Percentiles rank a stretch among this genome's conserved stretches.
phyloP scores from a whole-genome alignment of 192 early-diverging fungal species.

The Entophlyctis luteolus region DNA sequence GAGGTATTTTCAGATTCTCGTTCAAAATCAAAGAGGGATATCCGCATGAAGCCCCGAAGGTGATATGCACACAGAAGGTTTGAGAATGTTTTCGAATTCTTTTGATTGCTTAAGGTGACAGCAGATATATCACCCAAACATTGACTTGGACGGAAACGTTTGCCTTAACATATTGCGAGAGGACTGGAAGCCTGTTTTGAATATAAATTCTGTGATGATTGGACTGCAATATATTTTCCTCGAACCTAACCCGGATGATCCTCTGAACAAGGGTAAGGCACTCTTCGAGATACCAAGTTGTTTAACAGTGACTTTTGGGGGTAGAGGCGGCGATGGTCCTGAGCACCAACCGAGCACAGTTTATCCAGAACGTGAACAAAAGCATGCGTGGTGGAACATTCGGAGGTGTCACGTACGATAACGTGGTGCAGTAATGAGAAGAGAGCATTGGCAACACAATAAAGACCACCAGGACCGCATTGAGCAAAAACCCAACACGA shows the following conservation, averaged over 20 bases:
- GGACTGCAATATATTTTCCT: conserved; percentile 88
- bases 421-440: not conserved
- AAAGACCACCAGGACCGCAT: not conserved
- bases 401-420: conserved; percentile 64
- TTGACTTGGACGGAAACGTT: conserved; percentile 92
- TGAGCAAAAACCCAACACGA: not conserved
- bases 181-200: conserved; percentile 98
- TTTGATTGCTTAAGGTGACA: not conserved
- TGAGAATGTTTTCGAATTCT: not conserved
- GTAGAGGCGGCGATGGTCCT: conserved; percentile 81
- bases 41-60: conserved; percentile 89
- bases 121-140: conserved; percentile 96
- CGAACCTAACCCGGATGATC: conserved; percentile 95
- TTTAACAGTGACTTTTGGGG: not conserved
- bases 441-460: no score
- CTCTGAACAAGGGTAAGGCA: conserved; percentile 81
- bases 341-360: conserved; percentile 61
- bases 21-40: conserved; percentile 83
- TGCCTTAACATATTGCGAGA: conserved; percentile 96
- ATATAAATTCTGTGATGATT: conserved; percentile 83
- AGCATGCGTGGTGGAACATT: conserved; percentile 76
- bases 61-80: conserved; percentile 84
- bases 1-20: conserved; percentile 76
- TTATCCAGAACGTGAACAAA: conserved; percentile 70
- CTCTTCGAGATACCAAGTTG: not conserved